phyloP scores from a whole-genome alignment of 2,329 filamentous ascomycete genomes.

The Pseudocercospora pini-densiflorae region DNA sequence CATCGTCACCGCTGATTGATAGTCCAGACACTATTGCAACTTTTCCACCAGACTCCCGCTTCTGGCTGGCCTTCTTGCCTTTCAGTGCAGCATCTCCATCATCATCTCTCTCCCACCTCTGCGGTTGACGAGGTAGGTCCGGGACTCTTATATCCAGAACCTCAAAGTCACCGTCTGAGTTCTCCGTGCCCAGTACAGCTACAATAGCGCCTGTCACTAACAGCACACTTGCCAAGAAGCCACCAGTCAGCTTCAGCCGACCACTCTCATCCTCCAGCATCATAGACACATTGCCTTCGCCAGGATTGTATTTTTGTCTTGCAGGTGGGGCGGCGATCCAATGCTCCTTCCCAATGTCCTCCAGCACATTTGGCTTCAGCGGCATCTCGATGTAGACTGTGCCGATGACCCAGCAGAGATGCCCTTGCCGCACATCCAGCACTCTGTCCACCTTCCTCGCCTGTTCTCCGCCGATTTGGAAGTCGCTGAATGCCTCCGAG shows the following conservation, averaged over 20 bases:
- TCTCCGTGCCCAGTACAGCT: constrained; percentile 94
- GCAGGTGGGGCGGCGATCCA: constrained; percentile 85
- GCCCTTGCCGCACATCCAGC: constrained; percentile 91
- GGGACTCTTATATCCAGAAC: constrained; percentile 88
- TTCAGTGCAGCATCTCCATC: constrained; percentile 46
- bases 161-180: constrained; percentile 88
- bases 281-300: constrained; percentile 51
- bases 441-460: constrained; percentile 83
- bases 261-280: constrained; percentile 98
- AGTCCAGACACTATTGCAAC: constrained; percentile 90
- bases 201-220: constrained; percentile 93
- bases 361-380: constrained; percentile 92
- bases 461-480: constrained; percentile 74
- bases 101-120: constrained; percentile 74
- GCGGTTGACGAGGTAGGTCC: constrained; percentile 80
- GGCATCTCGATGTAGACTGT: constrained; percentile 98
- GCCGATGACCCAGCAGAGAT: constrained; percentile 92
- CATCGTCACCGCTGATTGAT: constrained; percentile 76
- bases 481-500: constrained; percentile 74
- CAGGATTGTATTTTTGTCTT: constrained; percentile 61
- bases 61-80: constrained; percentile 45
- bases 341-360: constrained; percentile 93
- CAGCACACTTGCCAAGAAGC: constrained; percentile 67
- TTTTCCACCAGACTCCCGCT: constrained; percentile 62
- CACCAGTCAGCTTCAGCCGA: constrained; percentile 77